Base-by-base conservation (phyloP, 208 protist genomes). In the Acanthamoeba castellanii region DNA sequence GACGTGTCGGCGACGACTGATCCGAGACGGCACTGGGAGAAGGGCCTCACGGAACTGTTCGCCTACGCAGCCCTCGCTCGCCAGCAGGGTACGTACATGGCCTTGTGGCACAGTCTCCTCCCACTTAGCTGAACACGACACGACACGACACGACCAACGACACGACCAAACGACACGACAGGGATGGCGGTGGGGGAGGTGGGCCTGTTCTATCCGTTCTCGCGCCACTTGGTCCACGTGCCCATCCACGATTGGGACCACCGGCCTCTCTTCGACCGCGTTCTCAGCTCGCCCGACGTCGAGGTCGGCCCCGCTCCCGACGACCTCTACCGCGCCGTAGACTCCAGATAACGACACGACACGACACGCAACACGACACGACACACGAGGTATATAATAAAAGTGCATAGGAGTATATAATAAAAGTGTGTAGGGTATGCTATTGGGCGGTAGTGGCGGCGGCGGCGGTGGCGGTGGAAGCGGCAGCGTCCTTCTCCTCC, bases 21-120 rank as follows among this genome's bases (percentile, higher is more conserved):
- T 25, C 78, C 78, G 47, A 20, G 78, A 42, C 47, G 47, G 6
- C 76, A 85, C 22, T 85, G 76, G 76, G 76, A 85, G 76, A 85
- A 85, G 47, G 37, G 76, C 34, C 76, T 85, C 25, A 59, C 76
- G 6, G 76, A 85, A 13, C 76, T 85, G 22, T 85, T 85, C 22
- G 37, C 76, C 76, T 85, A 85, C 47, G 76, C 76, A 1, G 76
- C 76, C 22, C 47, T 85, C 13, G 76, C 76, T 30, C 76, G 76
- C 5, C 42, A 85, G 14, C 76, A 85, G 27, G 76, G 72, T 82
- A 50, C 13, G 25, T 70, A 30, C 64, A 70, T 30, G 64, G 37
- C 37, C 3, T 42, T 42, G 37, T 42, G 37, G 37, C 37, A 42
- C 37, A 42, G 37, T 42, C 1, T 66, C 25, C 20, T 66, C 25